phyloP scores from a whole-genome alignment of 305 asterid species.

The Lippia alba region DNA sequence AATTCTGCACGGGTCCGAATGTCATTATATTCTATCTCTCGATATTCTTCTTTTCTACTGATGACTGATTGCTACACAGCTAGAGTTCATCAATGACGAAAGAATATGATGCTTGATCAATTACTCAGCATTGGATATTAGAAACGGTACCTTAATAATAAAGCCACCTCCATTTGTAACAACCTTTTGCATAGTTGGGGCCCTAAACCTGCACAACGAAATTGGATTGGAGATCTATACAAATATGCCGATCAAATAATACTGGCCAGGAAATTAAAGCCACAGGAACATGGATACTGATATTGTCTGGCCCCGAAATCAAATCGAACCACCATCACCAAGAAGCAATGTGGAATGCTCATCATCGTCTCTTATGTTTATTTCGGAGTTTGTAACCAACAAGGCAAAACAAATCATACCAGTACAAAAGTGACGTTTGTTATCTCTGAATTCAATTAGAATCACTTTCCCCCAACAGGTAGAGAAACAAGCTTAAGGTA shows the following conservation, averaged over 20 bases:
- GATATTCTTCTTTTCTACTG: neutral
- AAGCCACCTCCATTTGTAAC: slow-evolving; percentile 58
- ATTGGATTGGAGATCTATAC: slow-evolving; percentile 38
- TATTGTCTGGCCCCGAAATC: slow-evolving; percentile 22
- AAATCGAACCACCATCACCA: slow-evolving; percentile 22
- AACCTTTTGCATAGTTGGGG: slow-evolving; percentile 48
- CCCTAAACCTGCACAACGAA: slow-evolving; percentile 61
- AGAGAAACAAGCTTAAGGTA: slow-evolving; percentile 27
- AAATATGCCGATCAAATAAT: slow-evolving; percentile 3
- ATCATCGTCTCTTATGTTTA: slow-evolving; percentile 8
- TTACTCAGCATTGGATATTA: neutral
- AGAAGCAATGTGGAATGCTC: slow-evolving; percentile 27
- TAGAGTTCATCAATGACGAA: neutral
- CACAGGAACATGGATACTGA: slow-evolving; percentile 23
- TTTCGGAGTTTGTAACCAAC: slow-evolving; percentile 29
- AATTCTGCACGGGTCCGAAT: neutral
- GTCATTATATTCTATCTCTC: no score
- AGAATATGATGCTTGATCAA: neutral
- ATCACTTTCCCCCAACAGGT: slow-evolving; percentile 27
- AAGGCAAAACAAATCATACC: slow-evolving; percentile 35
- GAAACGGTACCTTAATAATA: slow-evolving; percentile 55
- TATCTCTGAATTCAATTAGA: slow-evolving; percentile 19
- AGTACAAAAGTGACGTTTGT: slow-evolving; percentile 28
- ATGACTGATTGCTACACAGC: neutral
- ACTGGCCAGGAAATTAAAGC: slow-evolving; percentile 34